Evolutionary conservation across 2,329 filamentous ascomycete species (phyloP).

Genomic region (Nemania sp.): DNA sequence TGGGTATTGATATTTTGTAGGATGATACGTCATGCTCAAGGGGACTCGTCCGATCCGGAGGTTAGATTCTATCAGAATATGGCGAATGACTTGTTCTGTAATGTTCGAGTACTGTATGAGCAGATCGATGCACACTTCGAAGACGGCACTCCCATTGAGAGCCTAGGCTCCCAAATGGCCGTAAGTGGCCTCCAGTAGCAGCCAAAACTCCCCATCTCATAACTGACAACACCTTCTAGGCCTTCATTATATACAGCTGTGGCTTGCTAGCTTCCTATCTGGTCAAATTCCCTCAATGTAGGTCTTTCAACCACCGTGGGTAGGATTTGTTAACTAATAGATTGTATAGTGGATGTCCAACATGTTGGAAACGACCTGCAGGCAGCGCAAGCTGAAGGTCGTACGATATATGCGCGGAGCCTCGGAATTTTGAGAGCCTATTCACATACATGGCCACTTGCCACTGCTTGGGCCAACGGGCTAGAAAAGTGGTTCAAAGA

Average conservation of each 20-base stretch:
- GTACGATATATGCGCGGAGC: constrained; percentile 52
- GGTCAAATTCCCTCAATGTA: constrained; percentile 56
- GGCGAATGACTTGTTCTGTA: constrained; percentile 53
- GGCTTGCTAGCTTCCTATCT: constrained; percentile 57
- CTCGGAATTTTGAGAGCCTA: constrained; percentile 53
- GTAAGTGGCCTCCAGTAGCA: constrained; percentile 38
- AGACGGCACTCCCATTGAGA: constrained; percentile 50
- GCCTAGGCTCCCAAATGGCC: constrained; percentile 58
- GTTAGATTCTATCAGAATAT: constrained; percentile 49
- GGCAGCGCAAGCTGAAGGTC: constrained; percentile 47
- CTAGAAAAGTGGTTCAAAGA: constrained; percentile 53
- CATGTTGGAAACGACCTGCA: constrained; percentile 44
- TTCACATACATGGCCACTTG: constrained; percentile 57
- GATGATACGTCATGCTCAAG: constrained; percentile 49
- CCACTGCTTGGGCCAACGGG: constrained; percentile 56
- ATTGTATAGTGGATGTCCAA: constrained; percentile 34
- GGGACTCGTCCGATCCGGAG: constrained; percentile 43
- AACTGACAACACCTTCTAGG: constrained; percentile 35
- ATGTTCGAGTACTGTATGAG: constrained; percentile 53
- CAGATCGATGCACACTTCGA: constrained; percentile 58
- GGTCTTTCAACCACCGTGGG: constrained; percentile 27
- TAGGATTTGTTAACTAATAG: constrained; percentile 20
- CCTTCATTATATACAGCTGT: constrained; percentile 61
- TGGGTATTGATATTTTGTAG: constrained; percentile 37
- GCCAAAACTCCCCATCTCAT: background rate